phyloP scores from a whole-genome alignment of 192 early-diverging fungal species.

The Physocladia obscura region DNA sequence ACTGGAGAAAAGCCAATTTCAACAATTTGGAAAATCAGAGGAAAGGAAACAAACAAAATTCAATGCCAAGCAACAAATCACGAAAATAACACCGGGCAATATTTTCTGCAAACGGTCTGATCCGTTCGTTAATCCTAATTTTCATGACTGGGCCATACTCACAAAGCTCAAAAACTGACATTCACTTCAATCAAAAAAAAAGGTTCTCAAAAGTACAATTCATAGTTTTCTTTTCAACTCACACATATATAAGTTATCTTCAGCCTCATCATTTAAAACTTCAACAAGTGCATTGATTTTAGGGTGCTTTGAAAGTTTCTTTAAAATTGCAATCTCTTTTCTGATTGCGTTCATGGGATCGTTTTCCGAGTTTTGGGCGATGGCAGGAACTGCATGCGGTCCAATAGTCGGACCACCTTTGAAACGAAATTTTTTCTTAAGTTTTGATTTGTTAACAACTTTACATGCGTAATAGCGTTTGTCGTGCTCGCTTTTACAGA shows the following conservation, averaged over 20 bases:
- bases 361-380: neutral
- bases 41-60: slow-evolving; percentile 50
- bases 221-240: too few relatives aligned
- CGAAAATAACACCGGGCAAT: slow-evolving; percentile 56
- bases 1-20: slow-evolving; percentile 35
- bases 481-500: slow-evolving; percentile 41
- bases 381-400: neutral
- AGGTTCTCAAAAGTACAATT: neutral
- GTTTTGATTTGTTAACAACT: slow-evolving; percentile 53
- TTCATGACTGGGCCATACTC: slow-evolving; percentile 59
- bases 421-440: slow-evolving; percentile 58
- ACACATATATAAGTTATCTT: slow-evolving; percentile 68
- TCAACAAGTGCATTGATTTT: slow-evolving; percentile 62
- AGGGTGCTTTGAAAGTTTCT: slow-evolving; percentile 60
- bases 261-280: slow-evolving; percentile 57
- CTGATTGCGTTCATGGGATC: slow-evolving; percentile 39
- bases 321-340: slow-evolving; percentile 59
- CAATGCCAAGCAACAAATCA: slow-evolving; percentile 58
- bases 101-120: slow-evolving; percentile 48
- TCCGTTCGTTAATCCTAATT: slow-evolving; percentile 37
- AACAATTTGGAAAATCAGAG: slow-evolving; percentile 2
- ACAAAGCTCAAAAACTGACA: slow-evolving; percentile 63
- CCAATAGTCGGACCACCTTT: neutral
- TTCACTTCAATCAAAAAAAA: too few relatives aligned
- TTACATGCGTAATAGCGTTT: slow-evolving; percentile 59